A percentile compares a stretch with the other conserved stretches of the same genome.
Conservation (phyloP, 2,329 filamentous ascomycete genomes). For the Daldinia eschscholtzii region DNA sequence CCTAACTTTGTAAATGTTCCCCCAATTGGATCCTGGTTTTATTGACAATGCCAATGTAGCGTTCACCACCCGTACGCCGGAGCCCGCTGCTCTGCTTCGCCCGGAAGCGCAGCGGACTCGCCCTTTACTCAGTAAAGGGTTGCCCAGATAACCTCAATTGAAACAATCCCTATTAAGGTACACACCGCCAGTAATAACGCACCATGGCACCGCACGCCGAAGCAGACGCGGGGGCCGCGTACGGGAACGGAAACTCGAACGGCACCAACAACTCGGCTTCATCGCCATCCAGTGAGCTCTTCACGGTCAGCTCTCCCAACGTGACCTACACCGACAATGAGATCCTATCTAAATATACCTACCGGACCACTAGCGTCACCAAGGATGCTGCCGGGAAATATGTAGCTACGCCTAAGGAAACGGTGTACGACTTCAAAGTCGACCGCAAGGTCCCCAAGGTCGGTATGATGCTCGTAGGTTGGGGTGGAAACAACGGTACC, state of each 20-base stretch:
- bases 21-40: constrained; percentile 7
- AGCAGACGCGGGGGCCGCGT: constrained; percentile 66
- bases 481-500: constrained; percentile 98
- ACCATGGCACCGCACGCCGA: constrained; percentile 95
- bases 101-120: constrained; percentile 83
- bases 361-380: constrained; percentile 90
- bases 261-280: constrained; percentile 49
- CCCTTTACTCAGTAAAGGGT: constrained; percentile 67
- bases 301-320: constrained; percentile 91
- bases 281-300: constrained; percentile 68
- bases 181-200: constrained; percentile 42
- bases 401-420: constrained; percentile 88
- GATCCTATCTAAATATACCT: constrained; percentile 95
- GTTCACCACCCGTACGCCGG: constrained; percentile 96
- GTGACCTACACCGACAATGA: constrained; percentile 89
- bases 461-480: constrained; percentile 97
- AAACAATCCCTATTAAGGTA: constrained; percentile 11
- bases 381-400: constrained; percentile 78
- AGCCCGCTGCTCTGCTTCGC: constrained; percentile 86
- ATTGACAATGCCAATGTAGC: constrained; percentile 61
- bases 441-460: constrained; percentile 93
- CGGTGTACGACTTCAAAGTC: constrained; percentile 96
- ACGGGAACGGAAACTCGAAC: constrained; percentile 68
- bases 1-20: not conserved
- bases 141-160: constrained; percentile 45